Percentiles rank a stretch among this genome's conserved stretches.
phyloP scores from a whole-genome alignment of 2,329 filamentous ascomycete species.

The Curvularia lunata region DNA sequence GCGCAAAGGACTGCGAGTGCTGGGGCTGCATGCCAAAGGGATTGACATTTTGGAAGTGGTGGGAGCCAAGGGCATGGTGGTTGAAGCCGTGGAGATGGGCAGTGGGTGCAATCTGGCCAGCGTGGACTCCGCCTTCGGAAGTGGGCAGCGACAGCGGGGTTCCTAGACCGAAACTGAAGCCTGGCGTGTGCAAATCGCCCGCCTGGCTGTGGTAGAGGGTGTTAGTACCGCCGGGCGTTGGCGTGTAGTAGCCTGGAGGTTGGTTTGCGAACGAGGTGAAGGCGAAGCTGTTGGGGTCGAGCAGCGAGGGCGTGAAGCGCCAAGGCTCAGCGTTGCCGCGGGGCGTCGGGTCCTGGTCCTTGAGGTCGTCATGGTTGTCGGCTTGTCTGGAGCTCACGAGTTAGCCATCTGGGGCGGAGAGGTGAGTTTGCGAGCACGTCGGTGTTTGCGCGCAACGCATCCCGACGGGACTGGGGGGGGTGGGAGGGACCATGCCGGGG shows the following conservation, averaged over 20 bases:
- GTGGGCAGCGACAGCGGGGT: constrained; percentile 85
- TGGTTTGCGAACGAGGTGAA: constrained; percentile 83
- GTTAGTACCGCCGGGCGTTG: constrained; percentile 80
- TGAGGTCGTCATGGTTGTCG: constrained; percentile 60
- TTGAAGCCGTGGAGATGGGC: constrained; percentile 72
- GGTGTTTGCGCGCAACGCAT: constrained; percentile 10
- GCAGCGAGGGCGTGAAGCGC: constrained; percentile 85
- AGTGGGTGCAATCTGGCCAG: constrained; percentile 55
- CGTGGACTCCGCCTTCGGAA: constrained; percentile 68
- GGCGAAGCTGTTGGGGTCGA: constrained; percentile 83
- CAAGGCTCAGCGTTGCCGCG: constrained; percentile 80
- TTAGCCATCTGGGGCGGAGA: constrained; percentile 5
- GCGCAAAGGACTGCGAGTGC: constrained; percentile 66
- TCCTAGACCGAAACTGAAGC: constrained; percentile 73
- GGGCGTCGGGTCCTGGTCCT: constrained; percentile 84
- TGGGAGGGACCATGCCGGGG: constrained; percentile 6
- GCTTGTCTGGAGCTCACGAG: constrained; percentile 47
- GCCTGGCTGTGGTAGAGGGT: constrained; percentile 83
- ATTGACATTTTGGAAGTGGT: constrained; percentile 68
- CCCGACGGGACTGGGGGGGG: constrained; percentile 10
- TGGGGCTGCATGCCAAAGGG: constrained; percentile 67
- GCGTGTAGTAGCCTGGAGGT: constrained; percentile 83
- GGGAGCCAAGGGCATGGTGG: constrained; percentile 45
- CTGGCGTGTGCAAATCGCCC: constrained; percentile 85
- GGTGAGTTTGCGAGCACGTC: not conserved